Percentiles rank a stretch among this genome's conserved stretches.
These are phyloP conservation scores for Vaccinium macrocarpon DNA, from an alignment of 148 eudicot species.

Conservation along the genomic window DNA sequence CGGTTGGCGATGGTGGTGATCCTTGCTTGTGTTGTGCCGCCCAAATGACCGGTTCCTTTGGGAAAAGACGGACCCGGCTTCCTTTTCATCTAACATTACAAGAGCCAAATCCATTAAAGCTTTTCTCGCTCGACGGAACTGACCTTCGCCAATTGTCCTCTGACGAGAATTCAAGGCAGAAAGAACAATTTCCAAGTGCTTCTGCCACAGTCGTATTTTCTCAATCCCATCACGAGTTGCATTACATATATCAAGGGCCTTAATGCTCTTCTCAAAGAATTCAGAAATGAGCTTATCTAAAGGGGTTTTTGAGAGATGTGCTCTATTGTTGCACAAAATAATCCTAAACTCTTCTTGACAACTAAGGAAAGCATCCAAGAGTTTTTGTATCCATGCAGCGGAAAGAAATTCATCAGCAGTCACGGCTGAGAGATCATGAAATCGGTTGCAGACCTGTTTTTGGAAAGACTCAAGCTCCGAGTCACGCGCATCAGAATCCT, in stretches of 20 bases:
- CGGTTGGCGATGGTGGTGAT: constrained; percentile 19
- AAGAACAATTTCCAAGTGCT: constrained; percentile 53
- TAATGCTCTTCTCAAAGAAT: constrained; percentile 48
- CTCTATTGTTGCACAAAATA: constrained; percentile 37
- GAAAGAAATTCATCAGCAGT: constrained; percentile 55
- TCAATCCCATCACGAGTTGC: constrained; percentile 68
- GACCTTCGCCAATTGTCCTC: constrained; percentile 37
- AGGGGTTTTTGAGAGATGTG: constrained; percentile 42
- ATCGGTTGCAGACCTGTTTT: constrained; percentile 29
- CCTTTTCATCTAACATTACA: constrained; percentile 56
- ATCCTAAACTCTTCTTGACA: constrained; percentile 55
- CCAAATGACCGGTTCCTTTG: constrained; percentile 60
- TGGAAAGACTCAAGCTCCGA: constrained; percentile 40
- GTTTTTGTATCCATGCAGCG: constrained; percentile 45
- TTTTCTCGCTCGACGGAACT: constrained; percentile 57
- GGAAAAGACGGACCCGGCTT: constrained; percentile 43
- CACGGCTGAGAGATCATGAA: constrained; percentile 42
- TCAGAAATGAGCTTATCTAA: constrained; percentile 43
- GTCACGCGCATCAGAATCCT: constrained; percentile 27
- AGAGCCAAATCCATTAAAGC: constrained; percentile 59
- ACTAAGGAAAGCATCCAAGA: constrained; percentile 39
- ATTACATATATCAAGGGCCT: constrained; percentile 68
- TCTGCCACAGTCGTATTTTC: constrained; percentile 59
- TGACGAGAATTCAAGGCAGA: constrained; percentile 41
- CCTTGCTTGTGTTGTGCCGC: constrained; percentile 41